These are phyloP conservation scores for Tolypocladium album DNA, from an alignment of 2,329 filamentous ascomycete species.

Conservation along the genomic window DNA sequence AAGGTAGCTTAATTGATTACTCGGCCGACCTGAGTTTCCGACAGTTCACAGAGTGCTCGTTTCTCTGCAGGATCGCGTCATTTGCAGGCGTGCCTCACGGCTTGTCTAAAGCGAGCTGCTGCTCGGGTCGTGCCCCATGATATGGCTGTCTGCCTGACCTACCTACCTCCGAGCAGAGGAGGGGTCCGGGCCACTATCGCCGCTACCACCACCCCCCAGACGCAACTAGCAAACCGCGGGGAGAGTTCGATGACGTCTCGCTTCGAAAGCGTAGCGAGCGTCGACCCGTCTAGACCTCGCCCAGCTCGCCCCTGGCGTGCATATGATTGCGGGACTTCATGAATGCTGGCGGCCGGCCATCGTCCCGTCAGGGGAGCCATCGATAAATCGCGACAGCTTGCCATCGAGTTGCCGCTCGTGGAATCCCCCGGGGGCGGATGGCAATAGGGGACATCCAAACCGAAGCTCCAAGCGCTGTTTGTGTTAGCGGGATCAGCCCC, in stretches of 20 bases:
- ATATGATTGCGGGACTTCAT: not conserved
- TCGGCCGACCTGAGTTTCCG: not conserved
- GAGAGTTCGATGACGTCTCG: conserved; percentile 1
- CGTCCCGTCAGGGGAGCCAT: not conserved
- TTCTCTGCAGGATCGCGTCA: not conserved
- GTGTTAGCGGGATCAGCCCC: not conserved
- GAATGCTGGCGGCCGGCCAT: not conserved
- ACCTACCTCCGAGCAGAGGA: too few species aligned
- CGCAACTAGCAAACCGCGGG: not conserved
- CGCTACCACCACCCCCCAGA: not conserved
- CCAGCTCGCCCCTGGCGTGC: not conserved
- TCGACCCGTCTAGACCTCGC: not conserved
- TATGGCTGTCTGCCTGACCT: not conserved
- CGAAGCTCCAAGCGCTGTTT: not conserved
- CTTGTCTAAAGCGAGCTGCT: not conserved
- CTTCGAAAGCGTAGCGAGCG: not conserved
- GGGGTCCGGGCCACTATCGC: not conserved
- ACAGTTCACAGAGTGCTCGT: not conserved
- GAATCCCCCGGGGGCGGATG: too few species aligned
- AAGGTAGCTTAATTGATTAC: not conserved
- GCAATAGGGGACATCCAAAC: not conserved
- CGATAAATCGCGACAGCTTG: not conserved
- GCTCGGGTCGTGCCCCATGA: not conserved
- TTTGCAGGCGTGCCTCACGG: not conserved
- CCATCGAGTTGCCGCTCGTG: not conserved